These are phyloP conservation scores for Stentor roeselii DNA, from an alignment of 73 alveolate species.

Conservation along the genomic window DNA sequence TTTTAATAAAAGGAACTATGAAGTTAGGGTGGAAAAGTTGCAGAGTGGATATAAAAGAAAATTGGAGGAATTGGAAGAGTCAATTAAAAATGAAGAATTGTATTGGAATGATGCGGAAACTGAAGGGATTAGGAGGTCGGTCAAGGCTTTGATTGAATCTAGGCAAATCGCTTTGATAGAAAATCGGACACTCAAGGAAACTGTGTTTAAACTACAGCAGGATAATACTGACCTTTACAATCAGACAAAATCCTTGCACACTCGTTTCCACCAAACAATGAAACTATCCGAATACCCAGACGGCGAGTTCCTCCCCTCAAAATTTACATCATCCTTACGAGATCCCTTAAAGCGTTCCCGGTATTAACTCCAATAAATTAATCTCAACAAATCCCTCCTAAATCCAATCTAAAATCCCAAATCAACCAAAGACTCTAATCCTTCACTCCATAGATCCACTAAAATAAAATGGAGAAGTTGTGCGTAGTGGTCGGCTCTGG, in stretches of 20 bases:
- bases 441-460: too few species aligned
- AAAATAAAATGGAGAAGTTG: neutral
- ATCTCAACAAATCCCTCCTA: too few species aligned
- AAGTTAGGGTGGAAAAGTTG: too few species aligned
- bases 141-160: neutral
- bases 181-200: neutral
- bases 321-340: too few species aligned
- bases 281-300: too few species aligned
- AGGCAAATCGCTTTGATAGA: neutral
- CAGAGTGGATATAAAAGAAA: neutral
- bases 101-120: constrained; percentile 17
- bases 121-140: constrained; percentile 8
- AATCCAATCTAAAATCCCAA: neutral
- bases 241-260: neutral
- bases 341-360: too few species aligned
- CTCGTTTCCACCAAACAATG: neutral
- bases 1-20: neutral
- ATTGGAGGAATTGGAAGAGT: neutral
- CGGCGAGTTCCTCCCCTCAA: too few species aligned
- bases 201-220: neutral
- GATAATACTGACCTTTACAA: neutral
- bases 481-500: constrained; percentile 24
- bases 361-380: too few species aligned
- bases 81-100: neutral
- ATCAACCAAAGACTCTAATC: neutral